Evolutionary conservation across 2,329 filamentous ascomycete genomes (phyloP), one percentile per base, ranked within the genome.

Genomic region (Xylaria digitata): DNA sequence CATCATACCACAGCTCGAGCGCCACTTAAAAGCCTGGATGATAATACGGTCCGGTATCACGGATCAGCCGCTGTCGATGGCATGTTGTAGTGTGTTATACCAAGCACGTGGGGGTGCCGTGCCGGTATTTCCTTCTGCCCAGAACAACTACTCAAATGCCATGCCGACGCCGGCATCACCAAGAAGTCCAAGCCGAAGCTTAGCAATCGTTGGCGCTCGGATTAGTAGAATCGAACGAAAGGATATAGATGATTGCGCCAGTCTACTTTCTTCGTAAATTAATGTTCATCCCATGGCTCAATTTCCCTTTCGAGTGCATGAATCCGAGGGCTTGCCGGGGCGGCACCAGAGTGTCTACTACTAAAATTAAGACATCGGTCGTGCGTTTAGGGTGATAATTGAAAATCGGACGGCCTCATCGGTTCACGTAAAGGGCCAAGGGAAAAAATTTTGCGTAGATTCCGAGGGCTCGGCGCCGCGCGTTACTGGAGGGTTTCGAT

Each of bases 51-150:
- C 52, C n/a, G 19, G n/a, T 8, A 50, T 11, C 48, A 17, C 32
- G 61, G 30, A 57, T 46, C 55, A 55, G 49, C 37, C 42, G 34
- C 43, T 21, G 15, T 7, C 56, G 32, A 50, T 34, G 55, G 45
- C 50, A 46, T 37, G 5, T 15, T 59, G 30, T 45, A 30, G 4
- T 40, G 4, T 40, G 13, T 15, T 5, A 40, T 42, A 26, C 15
- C 30, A 34, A 26, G 26, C 45, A 52, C 60, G 61, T 64, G 60
- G 60, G 61, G 55, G 55, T 37, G 45, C 23, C 13, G 2, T 30
- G 21, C 26, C 17, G 34, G 37, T 37, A 26, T 2, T 34, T 52
- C 7, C 26, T 40, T 15, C 37, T 40, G 37, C 37, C 9, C 17
- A 19, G n/a, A 19, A 40, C 11, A 15, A 15, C 37, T 40, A 13